Evolutionary conservation across 768 basidiomycete species (phyloP), one percentile per base, ranked within the genome.

Genomic region (Boletus insuetus): DNA sequence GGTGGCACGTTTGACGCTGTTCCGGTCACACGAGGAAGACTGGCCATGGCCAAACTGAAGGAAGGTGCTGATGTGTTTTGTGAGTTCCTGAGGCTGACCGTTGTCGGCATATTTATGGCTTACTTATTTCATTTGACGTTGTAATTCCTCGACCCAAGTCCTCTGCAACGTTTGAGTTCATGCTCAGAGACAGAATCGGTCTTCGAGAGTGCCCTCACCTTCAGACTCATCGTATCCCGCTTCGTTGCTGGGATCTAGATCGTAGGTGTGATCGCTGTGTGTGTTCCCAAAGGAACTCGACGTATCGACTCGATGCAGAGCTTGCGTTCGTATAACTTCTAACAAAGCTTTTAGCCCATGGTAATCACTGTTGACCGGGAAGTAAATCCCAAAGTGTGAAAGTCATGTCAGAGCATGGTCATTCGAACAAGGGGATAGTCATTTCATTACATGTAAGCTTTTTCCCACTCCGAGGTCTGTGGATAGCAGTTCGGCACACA

Each of bases 271-370:
- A 50, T 56, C 38, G 13, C 40, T 20, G 24, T 58, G 46, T 6
- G 38, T 46, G 1, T 46, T 50, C n/a, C 42, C 54, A 43, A 62
- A 58, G 31, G 55, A 51, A 49, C 43, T 60, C 43, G 51, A 54
- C 12, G 50, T 35, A 19, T 63, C 55, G 11, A 65, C 37, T 51
- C 73, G 71, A 0, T 68, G 70, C 8, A 55, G 14, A 14, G 31
- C 19, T 17, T 49, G 49, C 52, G 71, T 73, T 34, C 78, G 78
- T 51, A 90, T 82, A 2, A 77, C 77, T 14, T 75, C 74, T 22
- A 91, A 85, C 14, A 77, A 75, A 58, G 82, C 85, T 70, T 91
- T 91, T 16, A 92, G 79, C 10, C 78, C 81, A 3, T 79, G 79
- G 63, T 91, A 92, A 66, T 91, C 82, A 65, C 89, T 91, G 59